Conservation (phyloP, 2,329 filamentous ascomycete genomes). For the Aspergillus sp. region DNA sequence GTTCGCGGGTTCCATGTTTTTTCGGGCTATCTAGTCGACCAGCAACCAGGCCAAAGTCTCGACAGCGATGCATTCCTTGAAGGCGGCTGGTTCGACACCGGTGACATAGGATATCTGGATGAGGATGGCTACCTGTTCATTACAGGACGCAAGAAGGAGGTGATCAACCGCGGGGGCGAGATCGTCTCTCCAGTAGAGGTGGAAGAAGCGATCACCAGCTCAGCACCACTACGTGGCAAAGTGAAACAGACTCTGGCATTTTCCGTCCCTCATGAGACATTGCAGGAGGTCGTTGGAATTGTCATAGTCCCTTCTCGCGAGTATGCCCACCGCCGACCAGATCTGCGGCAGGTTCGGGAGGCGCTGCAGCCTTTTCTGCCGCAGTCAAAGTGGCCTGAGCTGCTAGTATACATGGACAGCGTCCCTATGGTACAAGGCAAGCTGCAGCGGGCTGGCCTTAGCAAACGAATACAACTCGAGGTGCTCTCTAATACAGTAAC, state of each 20-base stretch:
- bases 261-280: conserved; percentile 50
- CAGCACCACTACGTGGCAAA: conserved; percentile 42
- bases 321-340: conserved; percentile 41
- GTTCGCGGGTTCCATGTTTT: conserved; percentile 54
- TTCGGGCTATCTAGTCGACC: conserved; percentile 33
- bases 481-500: conserved; percentile 46
- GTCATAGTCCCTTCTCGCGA: conserved; percentile 47
- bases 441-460: conserved; percentile 54
- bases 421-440: conserved; percentile 58
- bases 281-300: conserved; percentile 57
- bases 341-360: conserved; percentile 49
- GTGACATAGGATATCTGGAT: conserved; percentile 54
- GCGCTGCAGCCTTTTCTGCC: conserved; percentile 49
- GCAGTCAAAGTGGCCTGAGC: conserved; percentile 52
- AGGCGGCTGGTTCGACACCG: conserved; percentile 55
- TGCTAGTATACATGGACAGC: conserved; percentile 56
- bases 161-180: conserved; percentile 58
- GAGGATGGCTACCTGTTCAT: conserved; percentile 53
- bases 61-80: conserved; percentile 36
- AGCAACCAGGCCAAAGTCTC: conserved; percentile 12
- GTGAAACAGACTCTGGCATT: conserved; percentile 54
- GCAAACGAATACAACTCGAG: conserved; percentile 47
- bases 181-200: conserved; percentile 60
- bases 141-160: conserved; percentile 56
- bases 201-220: conserved; percentile 52